These are phyloP conservation scores for Piper betle DNA, from an alignment of 164 flowering plant genomes.

Conservation along the genomic window DNA sequence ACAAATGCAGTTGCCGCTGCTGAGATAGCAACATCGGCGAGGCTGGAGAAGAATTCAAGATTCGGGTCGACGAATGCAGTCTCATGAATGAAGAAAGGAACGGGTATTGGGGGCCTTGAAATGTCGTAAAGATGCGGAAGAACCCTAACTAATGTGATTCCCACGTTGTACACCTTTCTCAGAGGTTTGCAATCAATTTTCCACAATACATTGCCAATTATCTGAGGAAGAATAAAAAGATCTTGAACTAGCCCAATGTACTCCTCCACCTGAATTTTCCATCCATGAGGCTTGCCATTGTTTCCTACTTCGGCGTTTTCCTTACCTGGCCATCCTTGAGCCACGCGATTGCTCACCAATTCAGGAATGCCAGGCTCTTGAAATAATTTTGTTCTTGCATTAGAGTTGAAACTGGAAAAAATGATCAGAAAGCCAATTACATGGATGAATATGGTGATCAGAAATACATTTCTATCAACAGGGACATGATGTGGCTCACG, in stretches of 20 bases:
- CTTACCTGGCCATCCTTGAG: too few species aligned
- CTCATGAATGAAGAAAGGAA: constrained; percentile 60
- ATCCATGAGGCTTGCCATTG: too few species aligned
- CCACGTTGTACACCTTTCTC: constrained; percentile 52
- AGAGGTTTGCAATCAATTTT: constrained; percentile 52
- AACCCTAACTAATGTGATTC: constrained; percentile 59
- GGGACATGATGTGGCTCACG: too few species aligned
- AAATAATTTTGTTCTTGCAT: too few species aligned
- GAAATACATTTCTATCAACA: too few species aligned
- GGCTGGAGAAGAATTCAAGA: constrained; percentile 60
- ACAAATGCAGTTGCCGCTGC: constrained; percentile 38
- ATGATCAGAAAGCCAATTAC: too few species aligned
- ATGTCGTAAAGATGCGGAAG: constrained; percentile 79
- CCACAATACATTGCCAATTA: constrained; percentile 71
- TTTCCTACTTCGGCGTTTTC: too few species aligned
- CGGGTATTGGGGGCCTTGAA: constrained; percentile 35
- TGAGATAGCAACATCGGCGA: constrained; percentile 64
- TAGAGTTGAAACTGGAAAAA: too few species aligned
- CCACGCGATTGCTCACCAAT: too few species aligned
- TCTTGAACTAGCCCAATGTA: constrained; percentile 81
- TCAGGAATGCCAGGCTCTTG: too few species aligned
- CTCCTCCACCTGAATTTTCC: constrained; percentile 68
- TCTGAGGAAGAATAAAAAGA: constrained; percentile 78
- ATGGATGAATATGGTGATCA: too few species aligned
- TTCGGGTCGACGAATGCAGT: constrained; percentile 64